Evolutionary conservation across 176 grass and related monocot species (phyloP).

Genomic region (Tillandsia leiboldiana): DNA sequence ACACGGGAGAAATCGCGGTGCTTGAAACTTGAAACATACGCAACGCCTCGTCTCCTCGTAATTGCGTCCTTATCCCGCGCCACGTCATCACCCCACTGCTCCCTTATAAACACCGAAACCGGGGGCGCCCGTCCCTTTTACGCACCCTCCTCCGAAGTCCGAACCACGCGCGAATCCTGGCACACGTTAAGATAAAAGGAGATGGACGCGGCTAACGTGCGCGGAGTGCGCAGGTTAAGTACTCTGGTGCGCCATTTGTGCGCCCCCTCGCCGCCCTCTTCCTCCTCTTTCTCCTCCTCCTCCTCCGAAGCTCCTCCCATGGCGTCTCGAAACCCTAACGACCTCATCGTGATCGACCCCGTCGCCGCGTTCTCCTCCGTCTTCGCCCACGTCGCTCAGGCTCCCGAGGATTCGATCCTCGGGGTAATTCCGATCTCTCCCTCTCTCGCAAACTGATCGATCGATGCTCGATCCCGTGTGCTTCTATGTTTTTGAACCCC

Average conservation of each 20-base stretch:
- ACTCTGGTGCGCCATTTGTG: conserved; percentile 63
- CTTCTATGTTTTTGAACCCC: not conserved
- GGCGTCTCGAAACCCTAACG: not conserved
- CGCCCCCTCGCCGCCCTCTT: conserved; percentile 22
- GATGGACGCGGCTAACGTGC: conserved; percentile 41
- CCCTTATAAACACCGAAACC: not conserved
- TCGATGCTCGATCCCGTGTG: not conserved
- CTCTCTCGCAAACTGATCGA: not conserved
- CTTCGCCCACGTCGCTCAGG: conserved; percentile 62
- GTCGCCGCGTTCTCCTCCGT: conserved; percentile 49
- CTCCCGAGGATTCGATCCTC: conserved; percentile 93
- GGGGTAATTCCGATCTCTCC: conserved; percentile 31
- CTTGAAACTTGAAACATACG: not conserved
- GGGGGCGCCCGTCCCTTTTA: not conserved
- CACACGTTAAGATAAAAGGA: conserved; percentile 15
- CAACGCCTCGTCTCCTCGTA: not conserved
- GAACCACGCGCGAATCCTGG: not conserved
- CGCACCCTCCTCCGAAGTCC: not conserved
- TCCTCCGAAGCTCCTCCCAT: conserved; percentile 1
- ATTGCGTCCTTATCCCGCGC: not conserved
- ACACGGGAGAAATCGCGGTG: no score
- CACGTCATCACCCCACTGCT: not conserved
- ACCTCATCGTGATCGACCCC: conserved; percentile 21
- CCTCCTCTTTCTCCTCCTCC: conserved; percentile 16
- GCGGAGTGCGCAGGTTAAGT: conserved; percentile 51